Evolutionary conservation across 495 filamentous ascomycete species (phyloP).

Genomic region (Penicillium egyptiacum): DNA sequence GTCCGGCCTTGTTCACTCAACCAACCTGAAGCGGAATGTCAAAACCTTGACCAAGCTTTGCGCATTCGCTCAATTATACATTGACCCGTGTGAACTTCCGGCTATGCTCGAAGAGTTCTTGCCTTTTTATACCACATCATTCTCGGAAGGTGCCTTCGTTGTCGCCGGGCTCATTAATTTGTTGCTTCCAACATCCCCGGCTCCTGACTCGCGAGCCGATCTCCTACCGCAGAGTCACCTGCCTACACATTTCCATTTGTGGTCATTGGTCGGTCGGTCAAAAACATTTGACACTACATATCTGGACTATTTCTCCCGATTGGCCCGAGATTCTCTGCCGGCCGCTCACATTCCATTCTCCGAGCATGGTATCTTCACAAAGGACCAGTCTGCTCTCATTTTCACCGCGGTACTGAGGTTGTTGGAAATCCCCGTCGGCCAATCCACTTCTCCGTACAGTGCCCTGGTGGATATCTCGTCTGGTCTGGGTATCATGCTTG

Average conservation of each 20-base stretch:
- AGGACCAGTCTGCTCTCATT: slow-evolving; percentile 87
- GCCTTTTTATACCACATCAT: slow-evolving; percentile 93
- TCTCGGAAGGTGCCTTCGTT: slow-evolving; percentile 83
- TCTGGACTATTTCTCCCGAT: slow-evolving; percentile 82
- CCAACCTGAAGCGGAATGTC: slow-evolving; percentile 64
- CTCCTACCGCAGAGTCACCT: slow-evolving; percentile 81
- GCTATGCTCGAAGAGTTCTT: slow-evolving; percentile 91
- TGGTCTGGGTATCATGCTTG: slow-evolving; percentile 79
- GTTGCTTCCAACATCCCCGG: slow-evolving; percentile 80
- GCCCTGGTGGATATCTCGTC: slow-evolving; percentile 74
- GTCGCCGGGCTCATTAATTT: slow-evolving; percentile 83
- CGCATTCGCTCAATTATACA: slow-evolving; percentile 85
- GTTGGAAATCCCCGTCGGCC: slow-evolving; percentile 94
- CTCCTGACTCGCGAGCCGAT: slow-evolving; percentile 64
- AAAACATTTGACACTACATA: slow-evolving; percentile 84
- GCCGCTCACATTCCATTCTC: slow-evolving; percentile 77
- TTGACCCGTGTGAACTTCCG: slow-evolving; percentile 82
- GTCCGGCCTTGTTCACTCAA: slow-evolving; percentile 61
- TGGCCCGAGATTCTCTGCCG: slow-evolving; percentile 77
- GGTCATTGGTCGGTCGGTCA: slow-evolving; percentile 89
- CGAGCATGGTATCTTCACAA: slow-evolving; percentile 86
- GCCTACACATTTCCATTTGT: slow-evolving; percentile 92
- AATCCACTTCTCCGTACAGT: slow-evolving; percentile 90
- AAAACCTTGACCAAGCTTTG: slow-evolving; percentile 82
- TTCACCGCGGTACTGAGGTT: slow-evolving; percentile 89